Conservation (phyloP, 2,329 filamentous ascomycete species). For the Trichophyton verrucosum region DNA sequence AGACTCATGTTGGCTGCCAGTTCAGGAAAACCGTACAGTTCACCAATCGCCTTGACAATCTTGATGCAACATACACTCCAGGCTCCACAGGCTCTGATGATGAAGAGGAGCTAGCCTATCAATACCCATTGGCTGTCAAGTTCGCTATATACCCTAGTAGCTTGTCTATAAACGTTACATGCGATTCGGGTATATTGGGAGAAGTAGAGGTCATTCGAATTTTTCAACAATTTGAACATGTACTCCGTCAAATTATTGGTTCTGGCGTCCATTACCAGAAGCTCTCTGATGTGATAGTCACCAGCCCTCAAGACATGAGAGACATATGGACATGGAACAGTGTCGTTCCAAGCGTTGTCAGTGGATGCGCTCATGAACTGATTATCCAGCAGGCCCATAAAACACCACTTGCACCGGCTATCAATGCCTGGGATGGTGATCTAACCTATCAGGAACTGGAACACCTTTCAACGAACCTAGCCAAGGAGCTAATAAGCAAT, state of each 20-base stretch:
- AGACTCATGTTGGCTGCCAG: constrained; percentile 27
- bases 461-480: constrained; percentile 21
- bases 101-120: background rate
- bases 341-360: constrained; percentile 13
- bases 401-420: constrained; percentile 12
- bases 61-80: background rate
- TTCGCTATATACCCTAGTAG: background rate
- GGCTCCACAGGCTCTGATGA: too few relatives aligned
- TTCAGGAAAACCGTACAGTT: constrained; percentile 21
- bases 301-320: background rate
- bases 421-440: constrained; percentile 22
- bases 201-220: background rate
- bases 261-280: background rate
- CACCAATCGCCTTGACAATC: background rate
- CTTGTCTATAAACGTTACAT: background rate
- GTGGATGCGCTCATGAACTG: constrained; percentile 14
- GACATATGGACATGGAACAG: constrained; percentile 18
- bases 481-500: constrained; percentile 20
- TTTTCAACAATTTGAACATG: background rate
- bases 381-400: constrained; percentile 10
- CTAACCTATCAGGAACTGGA: constrained; percentile 22
- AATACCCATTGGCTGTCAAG: background rate
- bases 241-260: background rate
- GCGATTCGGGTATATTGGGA: background rate
- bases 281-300: background rate